These are phyloP conservation scores for Taxawa tesnikishii DNA, from an alignment of 2,329 filamentous ascomycete genomes.

Conservation along the genomic window DNA sequence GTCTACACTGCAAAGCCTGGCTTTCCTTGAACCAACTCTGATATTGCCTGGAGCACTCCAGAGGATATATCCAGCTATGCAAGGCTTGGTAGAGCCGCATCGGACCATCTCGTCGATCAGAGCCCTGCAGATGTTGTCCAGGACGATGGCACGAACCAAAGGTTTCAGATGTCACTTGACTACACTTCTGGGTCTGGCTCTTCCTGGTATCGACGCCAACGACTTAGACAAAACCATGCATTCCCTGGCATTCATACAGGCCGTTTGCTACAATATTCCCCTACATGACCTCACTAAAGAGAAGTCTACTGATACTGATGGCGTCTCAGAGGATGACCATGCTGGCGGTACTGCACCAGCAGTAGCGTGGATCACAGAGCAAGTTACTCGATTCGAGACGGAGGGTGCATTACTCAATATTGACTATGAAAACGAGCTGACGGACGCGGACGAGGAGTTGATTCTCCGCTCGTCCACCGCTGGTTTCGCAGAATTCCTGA, in stretches of 20 bases:
- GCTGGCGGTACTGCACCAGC: slow-evolving; percentile 44
- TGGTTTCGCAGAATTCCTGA: slow-evolving; percentile 82
- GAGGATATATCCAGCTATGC: slow-evolving; percentile 91
- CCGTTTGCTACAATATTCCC: slow-evolving; percentile 90
- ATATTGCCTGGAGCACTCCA: slow-evolving; percentile 89
- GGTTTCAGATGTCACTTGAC: slow-evolving; percentile 97
- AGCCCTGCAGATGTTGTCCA: slow-evolving; percentile 81
- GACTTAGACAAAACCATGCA: slow-evolving; percentile 94
- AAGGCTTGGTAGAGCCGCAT: slow-evolving; percentile 94
- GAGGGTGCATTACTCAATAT: slow-evolving; percentile 77
- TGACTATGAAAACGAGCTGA: slow-evolving; percentile 71
- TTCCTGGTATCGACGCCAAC: slow-evolving; percentile 95
- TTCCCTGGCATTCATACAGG: slow-evolving; percentile 88
- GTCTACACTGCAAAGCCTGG: slow-evolving; percentile 75
- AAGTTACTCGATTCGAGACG: slow-evolving; percentile 86
- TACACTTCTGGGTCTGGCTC: slow-evolving; percentile 76
- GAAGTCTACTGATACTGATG: slow-evolving; percentile 18
- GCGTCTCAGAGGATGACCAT: slow-evolving; percentile 18
- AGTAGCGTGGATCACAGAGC: slow-evolving; percentile 83
- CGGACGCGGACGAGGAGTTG: slow-evolving; percentile 72
- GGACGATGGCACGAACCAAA: slow-evolving; percentile 82
- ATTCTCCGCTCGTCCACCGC: slow-evolving; percentile 91
- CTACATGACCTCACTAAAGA: slow-evolving; percentile 68
- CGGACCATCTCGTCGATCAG: slow-evolving; percentile 88
- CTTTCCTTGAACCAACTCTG: slow-evolving; percentile 80